Percentiles rank a stretch among this genome's conserved stretches.
Conservation (phyloP, 208 protist genomes). For the Wallacemonas rigidus region DNA sequence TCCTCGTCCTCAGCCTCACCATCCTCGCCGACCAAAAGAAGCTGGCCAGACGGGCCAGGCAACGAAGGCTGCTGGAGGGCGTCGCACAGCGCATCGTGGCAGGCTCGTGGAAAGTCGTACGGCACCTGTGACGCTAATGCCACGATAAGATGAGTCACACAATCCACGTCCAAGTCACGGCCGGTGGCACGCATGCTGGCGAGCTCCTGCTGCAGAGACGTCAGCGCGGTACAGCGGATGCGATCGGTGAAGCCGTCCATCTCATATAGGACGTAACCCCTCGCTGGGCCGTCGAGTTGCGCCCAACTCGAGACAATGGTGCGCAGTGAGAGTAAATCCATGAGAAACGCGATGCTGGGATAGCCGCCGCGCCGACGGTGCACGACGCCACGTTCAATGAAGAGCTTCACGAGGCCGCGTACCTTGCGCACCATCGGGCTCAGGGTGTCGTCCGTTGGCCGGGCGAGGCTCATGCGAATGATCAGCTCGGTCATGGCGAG, state of each 20-base stretch:
- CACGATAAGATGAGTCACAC: constrained; percentile 2
- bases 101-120: constrained; percentile 12
- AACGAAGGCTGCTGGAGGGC: constrained; percentile 12
- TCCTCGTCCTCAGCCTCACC: constrained; percentile 1
- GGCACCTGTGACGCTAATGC: constrained; percentile 15
- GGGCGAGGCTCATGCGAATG: constrained; percentile 45
- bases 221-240: constrained; percentile 1
- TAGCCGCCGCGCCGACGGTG: constrained; percentile 28
- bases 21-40: background rate
- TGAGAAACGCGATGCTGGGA: constrained; percentile 49
- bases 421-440: constrained; percentile 27
- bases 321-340: constrained; percentile 61
- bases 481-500: constrained; percentile 50
- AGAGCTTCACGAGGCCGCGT: constrained; percentile 33
- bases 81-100: constrained; percentile 19
- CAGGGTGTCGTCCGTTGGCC: constrained; percentile 27
- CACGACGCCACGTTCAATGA: constrained; percentile 41
- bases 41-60: background rate
- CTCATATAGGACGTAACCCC: constrained; percentile 10
- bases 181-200: constrained; percentile 18
- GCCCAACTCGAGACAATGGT: constrained; percentile 46
- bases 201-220: background rate
- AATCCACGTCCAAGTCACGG: background rate
- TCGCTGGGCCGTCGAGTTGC: constrained; percentile 20
- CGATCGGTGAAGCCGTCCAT: constrained; percentile 13